Base-by-base conservation (phyloP, 2,329 filamentous ascomycete genomes). In the Acarospora socialis region DNA sequence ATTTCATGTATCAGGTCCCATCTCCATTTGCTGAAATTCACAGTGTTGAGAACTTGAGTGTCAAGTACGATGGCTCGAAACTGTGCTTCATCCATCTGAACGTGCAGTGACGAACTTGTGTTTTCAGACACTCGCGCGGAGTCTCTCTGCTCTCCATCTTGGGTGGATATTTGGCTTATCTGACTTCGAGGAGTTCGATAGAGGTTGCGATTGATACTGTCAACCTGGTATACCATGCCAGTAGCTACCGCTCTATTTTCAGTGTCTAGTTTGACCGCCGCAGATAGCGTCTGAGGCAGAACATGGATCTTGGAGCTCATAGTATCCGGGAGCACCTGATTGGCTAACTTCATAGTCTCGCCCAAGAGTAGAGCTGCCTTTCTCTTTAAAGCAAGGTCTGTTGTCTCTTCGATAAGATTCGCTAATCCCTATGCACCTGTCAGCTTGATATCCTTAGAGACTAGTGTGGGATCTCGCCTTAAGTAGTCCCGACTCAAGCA, bases 181-280 rank as follows among this genome's bases (percentile, higher is more conserved):
- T 44, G 17, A 40, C 42, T 18, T 46, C 44, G 15, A 28, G 27
- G 19, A 10, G 12, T 19, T 35, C 84, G 71, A 50, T 92, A 92
- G 9, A 98, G 60, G 0, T 86, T 95, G 40, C 83, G 74, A 53
- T 87, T 98, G 43, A 98, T 84, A 50, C 87, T 94, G 58, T 93
- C 93, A 33, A 98, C 92, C 51, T 95, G 90, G 48, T 95, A 98
- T 8, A 98, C 82, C 12, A 92, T 92, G 5, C 83, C 77, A 5
- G 83, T 86, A 5, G 87, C 83, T 35, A 80, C 66, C 44, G 86
- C 86, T 33, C 82, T 76, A 15, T 74, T 68, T 18, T 86, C 73
- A 13, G 73, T 65, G 14, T 71, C 63, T 45, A 86, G 82, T 20
- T 74, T 68, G 2, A 81, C 68, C 4, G 86, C 83, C 0, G 77